phyloP scores from a whole-genome alignment of 73 alveolate species.

The Tetrahymena malaccensis region DNA sequence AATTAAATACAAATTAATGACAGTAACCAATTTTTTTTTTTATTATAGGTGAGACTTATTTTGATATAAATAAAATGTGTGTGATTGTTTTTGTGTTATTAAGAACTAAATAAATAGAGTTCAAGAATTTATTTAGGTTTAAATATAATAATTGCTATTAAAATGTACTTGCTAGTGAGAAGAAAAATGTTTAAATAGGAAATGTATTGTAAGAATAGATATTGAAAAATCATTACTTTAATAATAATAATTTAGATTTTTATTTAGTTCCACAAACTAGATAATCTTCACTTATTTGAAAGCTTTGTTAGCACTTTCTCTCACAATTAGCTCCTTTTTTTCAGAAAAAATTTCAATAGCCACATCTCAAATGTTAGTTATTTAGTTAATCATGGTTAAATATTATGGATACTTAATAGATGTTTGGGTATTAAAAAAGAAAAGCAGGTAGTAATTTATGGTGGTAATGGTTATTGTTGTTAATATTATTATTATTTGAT shows the following conservation, averaged over 20 bases:
- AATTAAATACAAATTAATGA: too few relatives aligned
- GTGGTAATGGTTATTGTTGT: neutral
- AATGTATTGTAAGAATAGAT: neutral
- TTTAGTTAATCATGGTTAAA: too few relatives aligned
- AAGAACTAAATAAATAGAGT: too few relatives aligned
- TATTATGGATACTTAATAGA: too few relatives aligned
- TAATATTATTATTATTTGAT: neutral
- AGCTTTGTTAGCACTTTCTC: neutral
- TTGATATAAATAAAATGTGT: too few relatives aligned
- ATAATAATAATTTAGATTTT: neutral
- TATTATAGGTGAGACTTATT: neutral
- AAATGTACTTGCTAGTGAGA: neutral
- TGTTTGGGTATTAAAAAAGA: neutral
- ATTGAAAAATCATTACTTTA: neutral
- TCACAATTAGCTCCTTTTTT: neutral
- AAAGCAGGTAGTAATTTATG: neutral
- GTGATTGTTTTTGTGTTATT: too few relatives aligned
- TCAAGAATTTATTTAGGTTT: too few relatives aligned
- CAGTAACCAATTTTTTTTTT: neutral
- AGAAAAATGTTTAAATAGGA: neutral
- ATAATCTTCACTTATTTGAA: neutral
- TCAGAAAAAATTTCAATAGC: neutral
- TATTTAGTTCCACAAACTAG: neutral
- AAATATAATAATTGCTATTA: too few relatives aligned
- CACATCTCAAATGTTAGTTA: neutral